Evolutionary conservation across 192 early-diverging fungal species (phyloP), one percentile per base, ranked within the genome.

Genomic region (Kappamyces sp.): DNA sequence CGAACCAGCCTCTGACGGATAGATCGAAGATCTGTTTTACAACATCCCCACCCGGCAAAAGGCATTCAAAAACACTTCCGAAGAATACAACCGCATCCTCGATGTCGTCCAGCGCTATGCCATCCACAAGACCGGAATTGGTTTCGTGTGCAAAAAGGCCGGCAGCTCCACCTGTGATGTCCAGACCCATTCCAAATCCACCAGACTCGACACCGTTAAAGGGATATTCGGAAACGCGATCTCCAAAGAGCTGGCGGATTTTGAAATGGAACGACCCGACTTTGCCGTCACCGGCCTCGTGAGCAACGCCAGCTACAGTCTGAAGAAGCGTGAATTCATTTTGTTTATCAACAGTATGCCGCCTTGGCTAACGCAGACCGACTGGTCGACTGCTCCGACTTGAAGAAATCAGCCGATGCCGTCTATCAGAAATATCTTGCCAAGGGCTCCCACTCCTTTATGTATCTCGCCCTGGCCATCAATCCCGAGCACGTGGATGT

Each of bases 1-100:
- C 35, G 67, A 12, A 32, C 15, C 22, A 38, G 42, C 29, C 38
- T 42, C 4, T 66, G 43, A 6, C 47, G 12, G 38, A 39, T 46
- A 90, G 86, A 86, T 84, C 9, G 94, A 99, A 66, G 93, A 97
- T 61, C 63, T 99, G 52, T 99, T 99, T 66, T 98, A 88, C 71
- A 99, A 96, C 66, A 82, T 91, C 2, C 82, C 86, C 30, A 90
- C 85, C 5, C 85, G 96, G 22, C 76, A 79, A 46, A 88, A 84
- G 37, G 93, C 96, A 4, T 67, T 96, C 29, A 91, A 87, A 51
- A 92, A 87, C 60, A 61, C 83, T 0, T 81, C 72, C 8, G 93
- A 98, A 14, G 94, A 96, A 61, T 98, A 99, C 64, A 87, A 84
- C 61, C 72, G 86, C 40, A 91, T 98, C 51, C 61, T 94, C 47